Evolutionary conservation across 352 stramenopile genomes (phyloP).

Genomic region (Thraustotheca clavata): DNA sequence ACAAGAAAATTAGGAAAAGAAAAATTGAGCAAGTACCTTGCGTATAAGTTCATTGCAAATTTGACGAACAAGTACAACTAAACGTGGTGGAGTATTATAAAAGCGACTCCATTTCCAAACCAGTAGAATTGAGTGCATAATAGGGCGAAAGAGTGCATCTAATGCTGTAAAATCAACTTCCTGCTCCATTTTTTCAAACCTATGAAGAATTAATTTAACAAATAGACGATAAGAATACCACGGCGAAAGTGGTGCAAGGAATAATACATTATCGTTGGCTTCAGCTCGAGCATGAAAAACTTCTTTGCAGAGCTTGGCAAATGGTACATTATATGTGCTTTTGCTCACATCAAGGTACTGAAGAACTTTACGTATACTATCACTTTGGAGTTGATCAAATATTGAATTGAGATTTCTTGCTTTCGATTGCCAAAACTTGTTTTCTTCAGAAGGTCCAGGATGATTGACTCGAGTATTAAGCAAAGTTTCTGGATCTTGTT

Average conservation of each 20-base stretch:
- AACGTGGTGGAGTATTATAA: slow-evolving; percentile 84
- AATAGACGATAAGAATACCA: slow-evolving; percentile 24
- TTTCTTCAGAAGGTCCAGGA: slow-evolving; percentile 78
- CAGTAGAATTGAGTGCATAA: slow-evolving; percentile 82
- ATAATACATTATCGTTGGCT: slow-evolving; percentile 82
- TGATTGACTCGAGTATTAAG: slow-evolving; percentile 52
- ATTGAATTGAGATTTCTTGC: slow-evolving; percentile 85
- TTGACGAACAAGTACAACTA: slow-evolving; percentile 83
- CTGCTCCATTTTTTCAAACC: slow-evolving; percentile 1
- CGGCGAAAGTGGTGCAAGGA: slow-evolving; percentile 54
- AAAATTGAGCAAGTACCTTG: slow-evolving; percentile 25
- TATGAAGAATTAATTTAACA: neutral
- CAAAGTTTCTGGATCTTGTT: slow-evolving; percentile 75
- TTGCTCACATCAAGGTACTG: slow-evolving; percentile 83
- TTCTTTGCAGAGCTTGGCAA: slow-evolving; percentile 89
- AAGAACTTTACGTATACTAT: slow-evolving; percentile 78
- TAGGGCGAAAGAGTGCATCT: slow-evolving; percentile 70
- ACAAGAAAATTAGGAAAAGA: neutral
- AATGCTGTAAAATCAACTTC: slow-evolving; percentile 38
- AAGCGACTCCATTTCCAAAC: slow-evolving; percentile 88
- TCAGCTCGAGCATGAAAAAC: slow-evolving; percentile 82
- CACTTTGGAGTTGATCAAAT: slow-evolving; percentile 85
- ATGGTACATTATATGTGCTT: slow-evolving; percentile 88
- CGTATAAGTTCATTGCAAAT: slow-evolving; percentile 86
- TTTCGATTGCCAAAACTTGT: slow-evolving; percentile 84